phyloP scores from a whole-genome alignment of 192 early-diverging fungal species.

The Entomortierella parvispora region DNA sequence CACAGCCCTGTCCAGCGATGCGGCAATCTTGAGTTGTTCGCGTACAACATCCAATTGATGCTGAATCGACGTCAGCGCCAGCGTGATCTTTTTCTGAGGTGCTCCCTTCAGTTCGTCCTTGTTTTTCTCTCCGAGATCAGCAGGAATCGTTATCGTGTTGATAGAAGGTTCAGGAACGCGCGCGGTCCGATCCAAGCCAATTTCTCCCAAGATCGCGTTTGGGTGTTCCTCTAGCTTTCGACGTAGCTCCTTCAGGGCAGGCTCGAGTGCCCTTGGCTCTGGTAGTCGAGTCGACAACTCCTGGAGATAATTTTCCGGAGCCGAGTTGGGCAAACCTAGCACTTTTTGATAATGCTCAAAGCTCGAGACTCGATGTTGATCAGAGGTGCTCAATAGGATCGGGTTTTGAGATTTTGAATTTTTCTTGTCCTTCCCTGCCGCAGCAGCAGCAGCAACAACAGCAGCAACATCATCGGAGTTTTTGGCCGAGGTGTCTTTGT shows the following conservation, averaged over 20 bases:
- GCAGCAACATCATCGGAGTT: too few species aligned
- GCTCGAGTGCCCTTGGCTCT: constrained; percentile 33
- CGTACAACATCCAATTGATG: constrained; percentile 68
- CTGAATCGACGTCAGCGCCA: constrained; percentile 52
- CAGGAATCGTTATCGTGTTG: too few species aligned
- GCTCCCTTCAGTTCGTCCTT: background rate
- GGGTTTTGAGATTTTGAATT: background rate
- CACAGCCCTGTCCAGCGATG: constrained; percentile 66
- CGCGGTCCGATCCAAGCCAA: constrained; percentile 71
- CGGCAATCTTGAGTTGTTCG: constrained; percentile 77
- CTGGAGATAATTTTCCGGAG: constrained; percentile 18
- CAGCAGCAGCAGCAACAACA: too few species aligned
- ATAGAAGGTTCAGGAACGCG: constrained; percentile 37
- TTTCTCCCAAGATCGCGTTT: constrained; percentile 66
- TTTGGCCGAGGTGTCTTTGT: background rate
- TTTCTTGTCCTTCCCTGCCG: background rate
- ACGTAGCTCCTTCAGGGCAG: constrained; percentile 45
- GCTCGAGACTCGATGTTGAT: background rate
- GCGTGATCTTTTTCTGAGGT: constrained; percentile 48
- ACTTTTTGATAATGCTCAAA: constrained; percentile 32
- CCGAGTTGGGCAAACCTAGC: constrained; percentile 27
- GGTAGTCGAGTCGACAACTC: constrained; percentile 28
- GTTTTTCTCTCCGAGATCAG: background rate
- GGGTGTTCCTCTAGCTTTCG: constrained; percentile 50
- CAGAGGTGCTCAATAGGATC: background rate